Evolutionary conservation across 495 filamentous ascomycete genomes (phyloP).

Genomic region (Penicillium angulare): DNA sequence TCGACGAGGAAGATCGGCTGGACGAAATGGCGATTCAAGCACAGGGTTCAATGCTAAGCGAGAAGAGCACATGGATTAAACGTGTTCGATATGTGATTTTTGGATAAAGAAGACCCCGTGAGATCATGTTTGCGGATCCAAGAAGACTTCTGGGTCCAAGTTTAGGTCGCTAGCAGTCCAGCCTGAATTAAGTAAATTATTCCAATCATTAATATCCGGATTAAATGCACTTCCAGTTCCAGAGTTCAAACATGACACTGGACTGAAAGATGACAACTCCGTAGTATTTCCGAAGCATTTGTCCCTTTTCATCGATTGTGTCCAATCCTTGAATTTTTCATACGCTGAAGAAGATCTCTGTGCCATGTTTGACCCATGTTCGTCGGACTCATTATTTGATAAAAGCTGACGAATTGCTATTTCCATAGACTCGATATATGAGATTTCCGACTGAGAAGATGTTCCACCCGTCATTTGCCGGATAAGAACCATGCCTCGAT

Average conservation of each 20-base stretch:
- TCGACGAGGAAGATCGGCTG: slow-evolving; percentile 26
- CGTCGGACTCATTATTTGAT: not conserved
- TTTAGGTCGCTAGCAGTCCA: slow-evolving; percentile 8
- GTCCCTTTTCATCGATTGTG: slow-evolving; percentile 20
- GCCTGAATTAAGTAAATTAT: slow-evolving; percentile 8
- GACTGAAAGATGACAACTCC: slow-evolving; percentile 21
- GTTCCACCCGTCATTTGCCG: slow-evolving; percentile 21
- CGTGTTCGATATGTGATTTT: slow-evolving; percentile 17
- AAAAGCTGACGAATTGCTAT: slow-evolving; percentile 11
- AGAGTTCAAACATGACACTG: slow-evolving; percentile 5
- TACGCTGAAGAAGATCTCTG: slow-evolving; percentile 11
- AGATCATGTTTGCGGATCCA: not conserved
- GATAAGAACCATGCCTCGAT: slow-evolving; percentile 18
- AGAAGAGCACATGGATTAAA: slow-evolving; percentile 13
- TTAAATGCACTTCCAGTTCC: slow-evolving; percentile 3
- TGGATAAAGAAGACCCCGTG: slow-evolving; percentile 4
- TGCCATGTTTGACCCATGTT: not conserved
- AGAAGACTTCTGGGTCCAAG: slow-evolving; percentile 11
- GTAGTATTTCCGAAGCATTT: not conserved
- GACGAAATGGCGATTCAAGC: slow-evolving; percentile 8
- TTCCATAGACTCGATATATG: slow-evolving; percentile 23
- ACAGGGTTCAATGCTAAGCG: not conserved
- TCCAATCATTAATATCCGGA: slow-evolving; percentile 7
- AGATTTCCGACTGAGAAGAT: slow-evolving; percentile 18
- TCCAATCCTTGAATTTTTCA: slow-evolving; percentile 22